A percentile compares a stretch with the other conserved stretches of the same genome.
phyloP scores from a whole-genome alignment of 768 basidiomycete species.

The Gymnopilus dilepis region DNA sequence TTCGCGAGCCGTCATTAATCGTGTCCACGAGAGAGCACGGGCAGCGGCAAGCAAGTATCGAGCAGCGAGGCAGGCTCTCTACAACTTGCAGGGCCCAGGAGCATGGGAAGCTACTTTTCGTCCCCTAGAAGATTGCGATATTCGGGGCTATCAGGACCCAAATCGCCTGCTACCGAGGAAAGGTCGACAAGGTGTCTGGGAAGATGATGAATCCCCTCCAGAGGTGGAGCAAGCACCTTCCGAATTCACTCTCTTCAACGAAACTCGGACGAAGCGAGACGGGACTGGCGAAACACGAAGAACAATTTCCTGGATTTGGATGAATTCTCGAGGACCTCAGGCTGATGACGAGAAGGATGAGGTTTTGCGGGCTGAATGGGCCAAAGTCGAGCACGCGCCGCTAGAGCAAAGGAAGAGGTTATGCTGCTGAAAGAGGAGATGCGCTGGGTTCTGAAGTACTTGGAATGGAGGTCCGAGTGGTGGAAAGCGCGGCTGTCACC shows the following conservation, averaged over 20 bases:
- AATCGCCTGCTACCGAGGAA: not conserved
- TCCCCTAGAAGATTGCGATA: slow-evolving; percentile 15
- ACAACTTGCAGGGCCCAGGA: slow-evolving; percentile 9
- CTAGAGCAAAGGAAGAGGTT: slow-evolving; percentile 8
- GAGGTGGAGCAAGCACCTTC: too few species aligned
- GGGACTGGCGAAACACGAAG: too few species aligned
- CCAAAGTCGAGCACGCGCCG: slow-evolving; percentile 6
- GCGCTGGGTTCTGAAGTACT: slow-evolving; percentile 3
- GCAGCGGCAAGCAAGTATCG: too few species aligned
- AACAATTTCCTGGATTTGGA: not conserved
- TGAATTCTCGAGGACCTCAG: not conserved
- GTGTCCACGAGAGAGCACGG: too few species aligned
- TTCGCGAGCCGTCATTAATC: too few species aligned
- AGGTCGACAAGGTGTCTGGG: slow-evolving; percentile 18
- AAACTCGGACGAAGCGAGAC: too few species aligned
- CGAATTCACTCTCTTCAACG: too few species aligned
- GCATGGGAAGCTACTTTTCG: slow-evolving; percentile 18
- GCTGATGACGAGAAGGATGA: not conserved
- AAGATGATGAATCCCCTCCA: slow-evolving; percentile 1
- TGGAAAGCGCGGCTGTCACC: not conserved
- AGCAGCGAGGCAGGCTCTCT: slow-evolving; percentile 11
- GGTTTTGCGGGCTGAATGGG: slow-evolving; percentile 14
- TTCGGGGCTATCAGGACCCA: slow-evolving; percentile 22
- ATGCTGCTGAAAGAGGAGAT: slow-evolving; percentile 12
- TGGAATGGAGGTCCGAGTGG: not conserved